A percentile compares a stretch with the other conserved stretches of the same genome.
phyloP scores from a whole-genome alignment of 331 rosid genomes.

The Rhamnella rubrinervis region DNA sequence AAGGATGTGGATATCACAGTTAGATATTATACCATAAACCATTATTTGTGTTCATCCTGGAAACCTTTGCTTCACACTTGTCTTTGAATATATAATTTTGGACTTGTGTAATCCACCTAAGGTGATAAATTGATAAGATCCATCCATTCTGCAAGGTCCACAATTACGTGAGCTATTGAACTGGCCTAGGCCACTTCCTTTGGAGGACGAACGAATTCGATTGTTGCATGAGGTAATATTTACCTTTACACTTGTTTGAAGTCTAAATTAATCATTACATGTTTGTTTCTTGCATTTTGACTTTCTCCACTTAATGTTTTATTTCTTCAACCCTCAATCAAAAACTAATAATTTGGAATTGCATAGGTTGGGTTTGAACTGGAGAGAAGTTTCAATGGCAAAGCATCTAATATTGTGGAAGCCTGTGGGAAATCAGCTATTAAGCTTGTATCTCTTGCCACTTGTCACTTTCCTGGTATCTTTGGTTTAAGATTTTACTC shows the following conservation, averaged over 20 bases:
- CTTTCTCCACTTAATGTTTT: not conserved
- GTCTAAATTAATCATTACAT: slow-evolving; percentile 9
- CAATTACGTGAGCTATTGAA: slow-evolving; percentile 69
- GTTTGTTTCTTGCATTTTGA: not conserved
- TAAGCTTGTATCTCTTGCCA: slow-evolving; percentile 79
- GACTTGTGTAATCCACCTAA: not conserved
- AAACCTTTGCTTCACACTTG: not conserved
- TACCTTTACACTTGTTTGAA: not conserved
- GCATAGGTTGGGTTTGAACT: slow-evolving; percentile 82
- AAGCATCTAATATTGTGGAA: slow-evolving; percentile 76
- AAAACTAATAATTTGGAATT: slow-evolving; percentile 1
- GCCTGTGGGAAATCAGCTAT: slow-evolving; percentile 82
- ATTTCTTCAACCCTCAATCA: slow-evolving; percentile 5
- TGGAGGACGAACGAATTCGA: slow-evolving; percentile 93
- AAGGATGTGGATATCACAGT: not conserved
- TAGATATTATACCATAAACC: not conserved
- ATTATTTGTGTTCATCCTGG: not conserved
- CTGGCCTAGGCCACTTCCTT: slow-evolving; percentile 96
- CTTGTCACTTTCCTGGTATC: slow-evolving; percentile 88
- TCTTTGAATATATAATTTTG: not conserved
- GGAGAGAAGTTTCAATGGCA: slow-evolving; percentile 76
- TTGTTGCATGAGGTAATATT: slow-evolving; percentile 82
- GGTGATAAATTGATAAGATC: slow-evolving; percentile 19
- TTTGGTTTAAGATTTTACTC: slow-evolving; percentile 7
- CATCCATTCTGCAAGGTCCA: slow-evolving; percentile 54